phyloP scores from a whole-genome alignment of 208 protist genomes.

The Trichomonas tenax region DNA sequence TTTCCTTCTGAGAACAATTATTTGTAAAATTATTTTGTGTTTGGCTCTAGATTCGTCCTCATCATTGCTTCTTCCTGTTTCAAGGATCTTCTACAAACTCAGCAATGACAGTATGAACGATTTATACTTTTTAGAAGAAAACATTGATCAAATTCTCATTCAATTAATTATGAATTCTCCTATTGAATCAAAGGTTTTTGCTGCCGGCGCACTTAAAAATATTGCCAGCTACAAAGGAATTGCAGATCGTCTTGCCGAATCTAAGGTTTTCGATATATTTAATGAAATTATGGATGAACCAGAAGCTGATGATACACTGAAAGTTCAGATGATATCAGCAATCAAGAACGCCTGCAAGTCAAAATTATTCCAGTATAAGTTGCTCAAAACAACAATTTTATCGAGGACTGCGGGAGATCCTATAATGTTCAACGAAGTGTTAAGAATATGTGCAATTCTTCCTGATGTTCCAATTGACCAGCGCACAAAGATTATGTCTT shows the following conservation, averaged over 20 bases:
- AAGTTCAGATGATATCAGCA: background rate
- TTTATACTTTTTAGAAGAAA: background rate
- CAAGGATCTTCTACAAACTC: background rate
- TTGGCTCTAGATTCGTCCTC: background rate
- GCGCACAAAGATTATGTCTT: background rate
- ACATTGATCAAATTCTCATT: background rate
- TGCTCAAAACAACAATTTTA: background rate
- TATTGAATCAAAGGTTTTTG: background rate
- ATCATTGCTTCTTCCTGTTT: background rate
- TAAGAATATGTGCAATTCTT: background rate
- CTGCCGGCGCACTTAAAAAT: background rate
- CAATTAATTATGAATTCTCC: background rate
- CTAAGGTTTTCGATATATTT: background rate
- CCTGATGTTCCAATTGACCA: background rate
- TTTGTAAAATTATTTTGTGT: background rate
- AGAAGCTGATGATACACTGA: background rate
- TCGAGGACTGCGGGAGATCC: background rate
- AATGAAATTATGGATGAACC: background rate
- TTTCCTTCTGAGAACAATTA: background rate
- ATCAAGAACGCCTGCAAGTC: background rate
- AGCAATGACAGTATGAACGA: background rate
- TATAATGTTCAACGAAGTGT: background rate
- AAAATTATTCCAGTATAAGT: background rate
- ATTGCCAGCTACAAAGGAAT: background rate
- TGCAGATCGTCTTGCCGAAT: background rate